phyloP scores from a whole-genome alignment of 495 filamentous ascomycete species.

The Aspergillus haitiensis region DNA sequence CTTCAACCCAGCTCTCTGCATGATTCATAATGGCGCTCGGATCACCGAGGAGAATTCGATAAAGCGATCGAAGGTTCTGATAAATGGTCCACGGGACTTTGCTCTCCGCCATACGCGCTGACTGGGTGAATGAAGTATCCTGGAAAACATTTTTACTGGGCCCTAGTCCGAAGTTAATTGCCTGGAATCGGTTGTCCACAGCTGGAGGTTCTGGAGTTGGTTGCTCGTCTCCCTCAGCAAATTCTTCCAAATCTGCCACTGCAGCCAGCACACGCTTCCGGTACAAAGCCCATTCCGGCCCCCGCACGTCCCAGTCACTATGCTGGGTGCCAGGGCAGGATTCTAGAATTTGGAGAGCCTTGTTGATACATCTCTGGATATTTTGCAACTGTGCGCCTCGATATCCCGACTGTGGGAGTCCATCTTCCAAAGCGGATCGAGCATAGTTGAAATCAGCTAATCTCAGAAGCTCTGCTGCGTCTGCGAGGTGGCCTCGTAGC shows the following conservation, averaged over 20 bases:
- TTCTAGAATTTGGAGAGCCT: constrained; percentile 63
- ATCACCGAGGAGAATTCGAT: constrained; percentile 72
- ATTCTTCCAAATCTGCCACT: constrained; percentile 64
- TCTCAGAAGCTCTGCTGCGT: constrained; percentile 62
- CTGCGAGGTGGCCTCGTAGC: constrained; percentile 67
- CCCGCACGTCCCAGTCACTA: constrained; percentile 73
- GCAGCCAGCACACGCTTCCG: constrained; percentile 66
- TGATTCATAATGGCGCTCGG: constrained; percentile 64
- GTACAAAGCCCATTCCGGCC: constrained; percentile 75
- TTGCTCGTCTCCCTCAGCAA: constrained; percentile 69
- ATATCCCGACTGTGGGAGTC: constrained; percentile 62
- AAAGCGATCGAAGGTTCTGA: constrained; percentile 70
- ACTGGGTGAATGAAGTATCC: constrained; percentile 52
- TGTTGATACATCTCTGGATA: constrained; percentile 65
- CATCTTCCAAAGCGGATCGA: constrained; percentile 56
- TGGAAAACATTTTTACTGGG: constrained; percentile 28
- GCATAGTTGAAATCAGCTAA: constrained; percentile 75
- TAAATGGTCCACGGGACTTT: constrained; percentile 85
- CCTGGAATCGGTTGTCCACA: constrained; percentile 45
- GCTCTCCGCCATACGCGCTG: constrained; percentile 74
- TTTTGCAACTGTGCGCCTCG: constrained; percentile 68
- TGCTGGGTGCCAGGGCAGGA: constrained; percentile 64
- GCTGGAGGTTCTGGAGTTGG: constrained; percentile 29
- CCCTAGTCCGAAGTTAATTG: constrained; percentile 55
- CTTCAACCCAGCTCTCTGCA: constrained; percentile 85